phyloP scores from a whole-genome alignment of 208 protist genomes.

The Leishmania tarentolae region DNA sequence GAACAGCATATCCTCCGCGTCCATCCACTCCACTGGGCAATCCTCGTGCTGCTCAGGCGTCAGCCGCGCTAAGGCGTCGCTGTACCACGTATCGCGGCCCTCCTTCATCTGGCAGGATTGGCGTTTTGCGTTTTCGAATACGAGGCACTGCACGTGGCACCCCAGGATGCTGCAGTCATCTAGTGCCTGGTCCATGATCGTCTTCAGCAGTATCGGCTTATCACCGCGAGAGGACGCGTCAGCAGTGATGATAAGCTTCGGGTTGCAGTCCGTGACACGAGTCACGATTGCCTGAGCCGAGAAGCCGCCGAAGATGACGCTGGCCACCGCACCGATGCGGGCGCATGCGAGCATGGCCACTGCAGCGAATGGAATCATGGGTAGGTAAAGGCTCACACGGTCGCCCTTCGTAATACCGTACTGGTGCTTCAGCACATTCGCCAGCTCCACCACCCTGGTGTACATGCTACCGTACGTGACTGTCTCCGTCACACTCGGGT shows the following conservation, averaged over 20 bases:
- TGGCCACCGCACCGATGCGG: constrained; percentile 94
- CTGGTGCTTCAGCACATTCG: constrained; percentile 86
- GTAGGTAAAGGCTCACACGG: constrained; percentile 96
- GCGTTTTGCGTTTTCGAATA: constrained; percentile 54
- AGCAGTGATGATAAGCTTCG: constrained; percentile 81
- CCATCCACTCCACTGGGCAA: constrained; percentile 90
- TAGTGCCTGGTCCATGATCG: constrained; percentile 82
- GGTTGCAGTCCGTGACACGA: constrained; percentile 61
- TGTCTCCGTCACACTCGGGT: constrained; percentile 37
- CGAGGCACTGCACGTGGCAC: constrained; percentile 43
- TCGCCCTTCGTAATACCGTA: constrained; percentile 94
- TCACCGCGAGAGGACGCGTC: constrained; percentile 81
- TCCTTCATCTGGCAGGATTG: constrained; percentile 56
- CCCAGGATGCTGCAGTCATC: constrained; percentile 31
- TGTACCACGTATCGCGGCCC: constrained; percentile 76
- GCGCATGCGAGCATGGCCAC: constrained; percentile 97
- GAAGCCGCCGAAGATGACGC: constrained; percentile 89
- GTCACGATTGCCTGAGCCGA: constrained; percentile 57
- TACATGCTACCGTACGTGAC: constrained; percentile 92
- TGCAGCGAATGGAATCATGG: constrained; percentile 93
- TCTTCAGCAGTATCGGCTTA: constrained; percentile 92
- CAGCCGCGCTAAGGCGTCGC: constrained; percentile 47
- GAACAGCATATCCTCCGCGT: constrained; percentile 96
- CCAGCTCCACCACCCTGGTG: constrained; percentile 80
- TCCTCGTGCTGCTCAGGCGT: constrained; percentile 36